These are phyloP conservation scores for Fusarium nisikadoi DNA, from an alignment of 2,329 filamentous ascomycete species.

Conservation along the genomic window DNA sequence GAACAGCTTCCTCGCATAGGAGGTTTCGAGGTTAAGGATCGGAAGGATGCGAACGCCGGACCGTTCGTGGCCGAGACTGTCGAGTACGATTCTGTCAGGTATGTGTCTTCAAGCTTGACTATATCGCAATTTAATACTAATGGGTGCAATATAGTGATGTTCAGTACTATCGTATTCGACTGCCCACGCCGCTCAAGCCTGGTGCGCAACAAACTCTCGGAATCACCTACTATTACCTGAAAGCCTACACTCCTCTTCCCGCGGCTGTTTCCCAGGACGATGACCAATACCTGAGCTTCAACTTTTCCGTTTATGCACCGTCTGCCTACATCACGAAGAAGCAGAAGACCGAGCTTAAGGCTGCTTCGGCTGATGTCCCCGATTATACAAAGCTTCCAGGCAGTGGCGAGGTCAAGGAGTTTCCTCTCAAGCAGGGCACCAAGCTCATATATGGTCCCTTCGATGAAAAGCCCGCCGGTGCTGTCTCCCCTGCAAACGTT, in stretches of 20 bases:
- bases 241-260: conserved; percentile 82
- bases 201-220: conserved; percentile 85
- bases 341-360: conserved; percentile 98
- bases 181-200: conserved; percentile 79
- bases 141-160: conserved; percentile 62
- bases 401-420: conserved; percentile 67
- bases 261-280: conserved; percentile 84
- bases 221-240: conserved; percentile 85
- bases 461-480: conserved; percentile 81
- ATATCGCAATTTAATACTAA: conserved; percentile 23
- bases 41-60: conserved; percentile 77
- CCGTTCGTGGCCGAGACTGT: conserved; percentile 77
- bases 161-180: conserved; percentile 86
- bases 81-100: conserved; percentile 71
- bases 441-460: conserved; percentile 94
- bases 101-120: conserved; percentile 37
- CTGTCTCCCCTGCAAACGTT: conserved; percentile 76
- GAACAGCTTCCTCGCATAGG: conserved; percentile 81
- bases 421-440: conserved; percentile 83
- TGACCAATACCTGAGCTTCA: conserved; percentile 86
- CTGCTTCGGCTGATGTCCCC: conserved; percentile 79
- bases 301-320: conserved; percentile 85
- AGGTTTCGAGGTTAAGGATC: conserved; percentile 90
- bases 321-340: conserved; percentile 88
- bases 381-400: conserved; percentile 83